These are phyloP conservation scores for Diddensiella transvaalensis DNA, from an alignment of 805 yeast genomes.

Conservation along the genomic window DNA sequence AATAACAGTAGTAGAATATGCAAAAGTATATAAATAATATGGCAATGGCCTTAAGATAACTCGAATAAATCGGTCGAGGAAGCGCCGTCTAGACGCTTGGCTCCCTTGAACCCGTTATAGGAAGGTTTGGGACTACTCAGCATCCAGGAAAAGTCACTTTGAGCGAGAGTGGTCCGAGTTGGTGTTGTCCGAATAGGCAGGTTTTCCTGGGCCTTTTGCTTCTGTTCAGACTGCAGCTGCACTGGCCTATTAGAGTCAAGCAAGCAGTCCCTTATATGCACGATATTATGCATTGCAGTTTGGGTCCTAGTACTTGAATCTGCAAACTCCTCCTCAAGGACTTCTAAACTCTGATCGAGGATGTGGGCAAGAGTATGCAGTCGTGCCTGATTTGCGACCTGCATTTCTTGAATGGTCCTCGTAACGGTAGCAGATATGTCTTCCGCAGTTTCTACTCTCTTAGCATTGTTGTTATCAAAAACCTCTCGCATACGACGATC, in stretches of 20 bases:
- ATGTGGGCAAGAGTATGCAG: slow-evolving; percentile 12
- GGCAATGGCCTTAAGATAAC: slow-evolving; percentile 2
- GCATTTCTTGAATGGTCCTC: not conserved
- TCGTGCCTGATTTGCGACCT: not conserved
- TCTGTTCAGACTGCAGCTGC: slow-evolving; percentile 2
- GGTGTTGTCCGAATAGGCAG: slow-evolving; percentile 14
- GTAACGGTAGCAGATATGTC: not conserved
- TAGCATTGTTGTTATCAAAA: no score
- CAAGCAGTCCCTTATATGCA: not conserved
- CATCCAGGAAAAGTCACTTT: slow-evolving; percentile 30
- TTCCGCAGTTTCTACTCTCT: not conserved
- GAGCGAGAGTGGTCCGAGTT: slow-evolving; percentile 23
- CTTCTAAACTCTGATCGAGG: not conserved
- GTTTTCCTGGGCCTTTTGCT: slow-evolving; percentile 1
- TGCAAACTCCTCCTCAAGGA: slow-evolving; percentile 4
- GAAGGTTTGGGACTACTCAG: slow-evolving; percentile 18
- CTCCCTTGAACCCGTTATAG: slow-evolving; percentile 4
- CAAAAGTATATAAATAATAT: not conserved
- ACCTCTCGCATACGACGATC: slow-evolving; percentile 17
- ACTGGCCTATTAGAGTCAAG: not conserved
- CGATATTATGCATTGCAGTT: not conserved
- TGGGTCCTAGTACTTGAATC: not conserved
- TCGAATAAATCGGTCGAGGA: slow-evolving; percentile 12
- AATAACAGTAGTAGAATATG: no score
- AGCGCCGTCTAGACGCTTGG: not conserved